Base-by-base conservation (phyloP, 139 green algal genomes). In the Chlamydomonas sp. region DNA sequence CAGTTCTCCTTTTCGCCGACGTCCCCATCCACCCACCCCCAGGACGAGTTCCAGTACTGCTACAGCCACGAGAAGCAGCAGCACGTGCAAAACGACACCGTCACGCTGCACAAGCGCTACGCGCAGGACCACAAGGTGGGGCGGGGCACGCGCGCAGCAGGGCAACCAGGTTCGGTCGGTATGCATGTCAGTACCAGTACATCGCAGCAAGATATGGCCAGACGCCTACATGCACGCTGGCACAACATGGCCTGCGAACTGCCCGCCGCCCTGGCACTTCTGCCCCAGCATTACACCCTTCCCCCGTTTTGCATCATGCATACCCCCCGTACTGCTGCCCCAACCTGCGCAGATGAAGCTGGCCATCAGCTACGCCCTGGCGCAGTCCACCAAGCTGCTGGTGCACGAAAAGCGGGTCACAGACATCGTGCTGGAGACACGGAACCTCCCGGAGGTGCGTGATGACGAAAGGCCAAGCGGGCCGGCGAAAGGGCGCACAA, bases 351-450 rank as follows among this genome's bases (percentile, higher is more conserved):
- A 92, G 84, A 92, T 96, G 75, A 94, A 96, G 90, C 88, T 96
- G 75, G 86, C 90, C 62, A 94, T 96, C 77, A 90, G 72, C 7
- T 94, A 95, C 84, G 91, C 93, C 0, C 85, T 95, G 69, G 89
- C 93, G 1, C 94, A 97, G 90, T 95, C 91, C 64, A 97, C 95
- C 68, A 98, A 97, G 92, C 93, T 98, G 61, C 83, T 68, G 3
- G 88, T 97, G 86, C 97, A 97, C 85, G 96, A 98, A 90, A 90
- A 96, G 80, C 92, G 95, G 3, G 94, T 98, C 63, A 89, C 96
- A 31, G 89, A 94, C 71, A 92, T 94, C 16, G 83, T 95, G 64
- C 75, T 92, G 76, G 89, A 94, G 77, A 94, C 91, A 1, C 94
- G 94, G 84, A 89, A 95, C 79, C 85, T 95, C 83, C 93, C 93